A percentile compares a stretch with the other conserved stretches of the same genome.
phyloP scores from a whole-genome alignment of 2,329 filamentous ascomycete species.

The Penicillium hordei region DNA sequence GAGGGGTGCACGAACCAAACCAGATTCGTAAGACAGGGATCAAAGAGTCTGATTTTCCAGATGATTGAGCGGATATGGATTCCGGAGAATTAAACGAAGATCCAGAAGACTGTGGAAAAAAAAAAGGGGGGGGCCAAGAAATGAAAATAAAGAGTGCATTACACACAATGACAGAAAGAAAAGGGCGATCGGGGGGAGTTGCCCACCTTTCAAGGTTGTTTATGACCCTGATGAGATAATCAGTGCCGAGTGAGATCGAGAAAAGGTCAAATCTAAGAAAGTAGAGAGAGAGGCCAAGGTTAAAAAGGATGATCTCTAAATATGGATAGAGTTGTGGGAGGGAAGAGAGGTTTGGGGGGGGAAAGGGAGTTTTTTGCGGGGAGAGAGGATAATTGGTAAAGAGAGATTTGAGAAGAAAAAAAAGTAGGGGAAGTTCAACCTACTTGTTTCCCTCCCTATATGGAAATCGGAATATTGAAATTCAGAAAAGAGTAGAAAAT shows the following conservation, averaged over 20 bases:
- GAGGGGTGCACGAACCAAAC: not conserved
- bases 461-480: not conserved
- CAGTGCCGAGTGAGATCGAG: not conserved
- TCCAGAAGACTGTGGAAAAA: not conserved
- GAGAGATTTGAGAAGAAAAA: not conserved
- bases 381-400: not conserved
- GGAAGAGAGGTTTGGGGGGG: not conserved
- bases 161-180: not conserved
- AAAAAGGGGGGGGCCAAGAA: not conserved
- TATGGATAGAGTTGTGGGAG: not conserved
- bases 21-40: not conserved
- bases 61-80: not conserved
- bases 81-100: not conserved
- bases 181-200: not conserved
- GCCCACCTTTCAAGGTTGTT: not conserved
- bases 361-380: not conserved
- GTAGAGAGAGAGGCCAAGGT: not conserved
- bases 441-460: not conserved
- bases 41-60: not conserved
- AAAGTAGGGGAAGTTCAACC: not conserved
- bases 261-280: not conserved
- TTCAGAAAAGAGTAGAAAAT: not conserved
- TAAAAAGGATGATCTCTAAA: not conserved
- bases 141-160: not conserved
- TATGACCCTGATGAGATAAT: not conserved